Evolutionary conservation across 148 eudicot genomes (phyloP), one percentile per base, ranked within the genome.

Genomic region (Linanthus parryae): DNA sequence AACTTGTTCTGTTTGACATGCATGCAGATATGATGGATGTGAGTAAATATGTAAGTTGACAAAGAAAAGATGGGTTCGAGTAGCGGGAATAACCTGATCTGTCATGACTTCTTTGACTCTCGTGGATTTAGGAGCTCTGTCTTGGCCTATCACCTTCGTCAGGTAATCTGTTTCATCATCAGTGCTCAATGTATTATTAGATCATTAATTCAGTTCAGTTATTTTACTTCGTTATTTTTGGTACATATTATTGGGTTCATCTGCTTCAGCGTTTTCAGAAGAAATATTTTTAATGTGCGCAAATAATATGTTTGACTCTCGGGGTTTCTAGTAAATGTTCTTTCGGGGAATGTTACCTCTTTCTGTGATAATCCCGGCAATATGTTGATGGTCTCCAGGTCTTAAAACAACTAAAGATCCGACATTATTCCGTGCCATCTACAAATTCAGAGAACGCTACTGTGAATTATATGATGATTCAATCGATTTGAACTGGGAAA

Each of bases 321-420:
- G n/a, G n/a, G n/a, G n/a, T n/a, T n/a, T n/a, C n/a, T n/a, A n/a
- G n/a, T n/a, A n/a, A n/a, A n/a, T n/a, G n/a, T n/a, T n/a, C n/a
- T n/a, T n/a, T n/a, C n/a, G n/a, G n/a, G n/a, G n/a, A n/a, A n/a
- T n/a, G 18, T 33, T 68, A 88, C 94, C 90, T 80, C 87, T 64
- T 66, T 85, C 97, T 24, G 97, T 85, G 52, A 85, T 31, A 28
- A 90, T 80, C 47, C 95, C 95, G 52, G 88, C 88, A 54, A 90
- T 83, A 2, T 50, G 56, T 25, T 80, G 80, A n/a, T 60, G 57
- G 27, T 80, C 73, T 68, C 88, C 95, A 17, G 97, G 92, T 71
- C 73, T 78, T 40, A 90, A 68, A 66, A 90, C 97, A 59, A 90
- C 88, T 62, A 85, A 64, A 12, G 95, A 90, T 39, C 95, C 97